Evolutionary conservation across 1,284 basidiomycete genomes (phyloP), one percentile per base, ranked within the genome.

Genomic region (Bondarzewia mesenterica): DNA sequence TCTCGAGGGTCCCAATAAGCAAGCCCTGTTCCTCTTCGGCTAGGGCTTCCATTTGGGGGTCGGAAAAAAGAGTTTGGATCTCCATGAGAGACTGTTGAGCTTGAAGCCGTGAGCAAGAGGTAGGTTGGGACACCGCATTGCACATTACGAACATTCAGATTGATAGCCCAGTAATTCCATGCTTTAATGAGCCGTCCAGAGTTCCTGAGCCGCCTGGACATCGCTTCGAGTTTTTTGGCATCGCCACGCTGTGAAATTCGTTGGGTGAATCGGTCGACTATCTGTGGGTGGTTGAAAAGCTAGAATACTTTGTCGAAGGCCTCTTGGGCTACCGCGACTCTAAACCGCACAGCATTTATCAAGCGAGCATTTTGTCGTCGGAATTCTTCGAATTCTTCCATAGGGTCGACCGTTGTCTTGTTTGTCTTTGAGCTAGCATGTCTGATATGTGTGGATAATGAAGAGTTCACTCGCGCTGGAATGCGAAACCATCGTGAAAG

Each of bases 11-110:
- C 92, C 75, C 1, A 66, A 55, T 1, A 66, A 63, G 47, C 83
- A 73, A 60, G 10, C 29, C 21, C 23, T 49, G 23, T 42, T 97
- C 94, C 44, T 86, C 80, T 4, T 66, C 57, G 1, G 93, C 93
- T 50, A 98, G 73, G 12, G 78, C 68, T 2, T 85, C 80, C 72
- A 97, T 82, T 14, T 97, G 93, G 0, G 84, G 71, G 59, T 93
- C 89, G n/a, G 72, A 62, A 1, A 93, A 73, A 1, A 91, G 75
- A 0, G 73, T 61, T 4, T 71, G 59, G 0, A 83, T 81, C 53
- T 88, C 86, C 54, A 77, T 61, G 14, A 89, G 66, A 42, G 80
- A 73, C 86, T 90, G 74, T 67, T 72, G 51, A 8, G 18, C 8
- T 22, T 1, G 32, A n/a, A n/a, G 29, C 29, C 20, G 40, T 42